Percentiles rank a stretch among this genome's conserved stretches.
Evolutionary conservation across 305 asterid species (phyloP).

Genomic region (Fraxinus dipetala): DNA sequence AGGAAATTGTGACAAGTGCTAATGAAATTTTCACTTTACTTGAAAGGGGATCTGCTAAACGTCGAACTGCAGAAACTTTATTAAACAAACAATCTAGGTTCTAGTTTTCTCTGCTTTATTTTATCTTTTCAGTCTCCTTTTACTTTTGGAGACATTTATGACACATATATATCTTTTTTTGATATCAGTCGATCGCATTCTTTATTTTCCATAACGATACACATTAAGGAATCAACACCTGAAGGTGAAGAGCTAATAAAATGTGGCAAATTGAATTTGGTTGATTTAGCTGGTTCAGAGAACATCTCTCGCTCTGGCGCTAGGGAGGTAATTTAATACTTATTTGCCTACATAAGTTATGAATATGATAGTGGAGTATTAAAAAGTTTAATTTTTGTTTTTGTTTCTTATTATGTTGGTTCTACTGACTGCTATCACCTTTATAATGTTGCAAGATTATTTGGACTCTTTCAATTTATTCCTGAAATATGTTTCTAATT

Average conservation of each 20-base stretch:
- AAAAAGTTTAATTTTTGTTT: background rate
- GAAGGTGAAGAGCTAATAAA: conserved; percentile 98
- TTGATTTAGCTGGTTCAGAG: conserved; percentile 96
- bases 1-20: conserved; percentile 83
- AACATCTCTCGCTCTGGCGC: conserved; percentile 98
- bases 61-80: conserved; percentile 94
- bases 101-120: conserved; percentile 16
- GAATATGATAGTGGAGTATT: background rate
- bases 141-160: background rate
- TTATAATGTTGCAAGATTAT: background rate
- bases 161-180: conserved; percentile 9
- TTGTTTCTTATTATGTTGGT: background rate
- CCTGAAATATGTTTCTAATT: background rate
- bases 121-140: background rate
- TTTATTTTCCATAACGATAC: conserved; percentile 88
- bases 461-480: background rate
- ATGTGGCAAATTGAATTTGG: conserved; percentile 93
- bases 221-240: conserved; percentile 96
- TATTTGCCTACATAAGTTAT: background rate
- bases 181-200: conserved; percentile 91
- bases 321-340: conserved; percentile 64
- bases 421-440: background rate
- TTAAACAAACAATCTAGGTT: conserved; percentile 93
- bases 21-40: conserved; percentile 77
- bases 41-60: conserved; percentile 91